Conservation (phyloP, 2,329 filamentous ascomycete species). For the Lachnellula cervina region DNA sequence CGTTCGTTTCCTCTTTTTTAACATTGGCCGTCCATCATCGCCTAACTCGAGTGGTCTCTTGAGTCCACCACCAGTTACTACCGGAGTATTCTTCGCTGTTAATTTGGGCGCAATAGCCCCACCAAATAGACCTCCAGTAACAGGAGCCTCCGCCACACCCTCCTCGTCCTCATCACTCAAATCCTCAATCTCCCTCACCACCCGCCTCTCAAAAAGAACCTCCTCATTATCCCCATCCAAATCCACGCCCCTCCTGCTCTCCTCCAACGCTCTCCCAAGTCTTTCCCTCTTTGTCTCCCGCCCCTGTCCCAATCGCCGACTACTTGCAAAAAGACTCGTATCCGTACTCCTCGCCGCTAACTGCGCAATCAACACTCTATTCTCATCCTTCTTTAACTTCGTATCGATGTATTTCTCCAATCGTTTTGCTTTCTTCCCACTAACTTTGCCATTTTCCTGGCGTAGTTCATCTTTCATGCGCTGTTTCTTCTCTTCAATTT, state of each 20-base stretch:
- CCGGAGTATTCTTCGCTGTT: conserved; percentile 3
- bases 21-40: conserved; percentile 68
- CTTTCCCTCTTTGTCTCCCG: conserved; percentile 67
- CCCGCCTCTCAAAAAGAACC: conserved; percentile 47
- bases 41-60: conserved; percentile 82
- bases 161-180: conserved; percentile 28
- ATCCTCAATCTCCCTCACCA: conserved; percentile 28
- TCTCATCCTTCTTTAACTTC: conserved; percentile 93
- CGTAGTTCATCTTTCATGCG: conserved; percentile 50
- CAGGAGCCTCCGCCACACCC: conserved; percentile 4
- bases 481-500: conserved; percentile 50
- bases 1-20: conserved; percentile 76
- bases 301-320: conserved; percentile 67
- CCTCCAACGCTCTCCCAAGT: conserved; percentile 57
- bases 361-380: conserved; percentile 75
- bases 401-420: conserved; percentile 72
- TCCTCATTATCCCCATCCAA: conserved; percentile 39
- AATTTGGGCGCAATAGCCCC: conserved; percentile 7
- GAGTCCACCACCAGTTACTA: conserved; percentile 65
- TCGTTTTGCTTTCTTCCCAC: conserved; percentile 61
- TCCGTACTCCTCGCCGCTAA: conserved; percentile 76
- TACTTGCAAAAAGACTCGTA: conserved; percentile 74
- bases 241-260: conserved; percentile 57
- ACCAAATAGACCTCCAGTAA: conserved; percentile 10
- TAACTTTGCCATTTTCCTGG: conserved; percentile 50